A percentile compares a stretch with the other conserved stretches of the same genome.
These are phyloP conservation scores for Schizosaccharomyces octosporus DNA, from an alignment of 805 yeast genomes.

Conservation along the genomic window DNA sequence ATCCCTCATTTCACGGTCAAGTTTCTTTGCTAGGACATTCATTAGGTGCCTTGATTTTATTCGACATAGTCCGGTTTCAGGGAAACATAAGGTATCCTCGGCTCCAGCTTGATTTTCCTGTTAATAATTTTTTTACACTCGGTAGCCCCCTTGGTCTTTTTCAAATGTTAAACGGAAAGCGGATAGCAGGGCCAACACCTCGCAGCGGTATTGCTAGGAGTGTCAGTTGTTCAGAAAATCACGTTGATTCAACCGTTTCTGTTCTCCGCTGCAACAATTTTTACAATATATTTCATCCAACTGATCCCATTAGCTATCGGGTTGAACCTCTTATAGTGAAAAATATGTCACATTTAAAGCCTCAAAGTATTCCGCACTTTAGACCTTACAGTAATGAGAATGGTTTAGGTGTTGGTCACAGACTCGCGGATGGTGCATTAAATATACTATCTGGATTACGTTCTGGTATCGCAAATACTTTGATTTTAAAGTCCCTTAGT, in stretches of 20 bases:
- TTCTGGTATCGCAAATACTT: conserved; percentile 8
- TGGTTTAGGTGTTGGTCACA: conserved; percentile 3
- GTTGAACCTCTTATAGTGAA: conserved; percentile 55
- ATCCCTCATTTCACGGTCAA: conserved; percentile 57
- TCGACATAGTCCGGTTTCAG: conserved; percentile 30
- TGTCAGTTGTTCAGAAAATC: conserved; percentile 4
- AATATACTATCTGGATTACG: conserved; percentile 7
- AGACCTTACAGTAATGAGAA: conserved; percentile 19
- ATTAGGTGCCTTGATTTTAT: conserved; percentile 60
- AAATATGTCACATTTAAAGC: conserved; percentile 24
- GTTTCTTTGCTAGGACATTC: conserved; percentile 80
- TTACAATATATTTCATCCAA: conserved; percentile 68
- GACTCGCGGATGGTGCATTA: conserved; percentile 10
- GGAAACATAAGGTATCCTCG: not conserved
- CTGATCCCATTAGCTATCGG: conserved; percentile 79
- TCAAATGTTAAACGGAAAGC: conserved; percentile 41
- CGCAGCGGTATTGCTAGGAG: not conserved
- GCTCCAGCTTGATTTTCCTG: conserved; percentile 33
- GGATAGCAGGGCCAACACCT: conserved; percentile 18
- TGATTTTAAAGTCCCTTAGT: conserved; percentile 7
- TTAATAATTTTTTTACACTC: conserved; percentile 48
- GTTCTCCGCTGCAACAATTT: conserved; percentile 26
- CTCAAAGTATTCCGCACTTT: conserved; percentile 31
- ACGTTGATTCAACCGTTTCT: conserved; percentile 16
- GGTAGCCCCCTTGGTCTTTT: conserved; percentile 87